Evolutionary conservation across 768 basidiomycete species (phyloP).

Genomic region (Trametes gibbosa): DNA sequence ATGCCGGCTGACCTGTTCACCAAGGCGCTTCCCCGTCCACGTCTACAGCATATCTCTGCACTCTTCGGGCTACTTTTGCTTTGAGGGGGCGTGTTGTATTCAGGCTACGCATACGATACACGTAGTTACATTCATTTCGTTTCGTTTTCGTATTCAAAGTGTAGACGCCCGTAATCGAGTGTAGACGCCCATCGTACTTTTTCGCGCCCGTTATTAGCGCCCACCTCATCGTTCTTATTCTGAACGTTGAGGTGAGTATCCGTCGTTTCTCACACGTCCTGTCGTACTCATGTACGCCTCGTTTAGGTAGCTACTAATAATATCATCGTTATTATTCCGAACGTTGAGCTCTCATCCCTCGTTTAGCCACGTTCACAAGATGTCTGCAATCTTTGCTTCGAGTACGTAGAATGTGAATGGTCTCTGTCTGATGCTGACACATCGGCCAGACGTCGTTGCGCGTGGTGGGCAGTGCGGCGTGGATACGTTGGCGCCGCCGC

Average conservation of each 20-base stretch:
- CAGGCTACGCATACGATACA: background rate
- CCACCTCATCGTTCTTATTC: background rate
- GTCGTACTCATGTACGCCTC: background rate
- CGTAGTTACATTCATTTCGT: background rate
- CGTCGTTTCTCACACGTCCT: background rate
- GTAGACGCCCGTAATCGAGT: background rate
- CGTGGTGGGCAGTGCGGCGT: too few species aligned
- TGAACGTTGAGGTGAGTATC: background rate
- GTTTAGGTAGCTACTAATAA: background rate
- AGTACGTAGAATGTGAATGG: too few species aligned
- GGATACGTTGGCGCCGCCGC: too few species aligned
- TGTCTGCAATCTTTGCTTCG: too few species aligned
- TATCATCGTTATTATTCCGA: background rate
- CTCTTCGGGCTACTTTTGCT: background rate
- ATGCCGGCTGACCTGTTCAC: constrained; percentile 36
- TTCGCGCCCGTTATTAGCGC: background rate
- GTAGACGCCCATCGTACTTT: background rate
- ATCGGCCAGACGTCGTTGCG: too few species aligned
- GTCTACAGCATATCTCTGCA: background rate
- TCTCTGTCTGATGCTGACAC: too few species aligned
- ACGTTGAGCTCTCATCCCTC: background rate
- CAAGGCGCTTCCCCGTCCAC: constrained; percentile 26
- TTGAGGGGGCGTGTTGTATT: constrained; percentile 19
- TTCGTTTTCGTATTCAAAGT: background rate
- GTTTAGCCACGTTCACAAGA: too few species aligned